Conservation (phyloP, 495 filamentous ascomycete species). For the Ramalina intermedia region DNA sequence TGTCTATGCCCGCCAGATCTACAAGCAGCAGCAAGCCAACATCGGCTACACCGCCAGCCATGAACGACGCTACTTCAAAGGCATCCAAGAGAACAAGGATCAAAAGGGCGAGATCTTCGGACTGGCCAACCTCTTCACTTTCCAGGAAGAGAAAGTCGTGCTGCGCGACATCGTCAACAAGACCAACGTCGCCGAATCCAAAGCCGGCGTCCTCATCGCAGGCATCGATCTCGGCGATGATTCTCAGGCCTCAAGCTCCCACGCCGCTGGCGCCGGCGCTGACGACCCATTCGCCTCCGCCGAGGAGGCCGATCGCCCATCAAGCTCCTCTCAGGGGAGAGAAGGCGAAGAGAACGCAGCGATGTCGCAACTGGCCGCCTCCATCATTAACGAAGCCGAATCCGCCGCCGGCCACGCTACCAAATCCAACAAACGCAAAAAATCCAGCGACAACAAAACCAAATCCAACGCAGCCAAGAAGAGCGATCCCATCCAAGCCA, state of each 20-base stretch:
- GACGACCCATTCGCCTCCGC: slow-evolving; percentile 34
- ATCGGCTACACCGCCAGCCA: slow-evolving; percentile 89
- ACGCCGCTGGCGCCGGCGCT: slow-evolving; percentile 28
- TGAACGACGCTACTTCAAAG: slow-evolving; percentile 90
- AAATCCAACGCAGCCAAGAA: slow-evolving; percentile 22
- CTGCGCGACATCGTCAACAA: slow-evolving; percentile 92
- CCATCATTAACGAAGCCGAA: slow-evolving; percentile 36
- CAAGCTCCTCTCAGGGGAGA: slow-evolving; percentile 21
- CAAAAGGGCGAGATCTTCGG: slow-evolving; percentile 93
- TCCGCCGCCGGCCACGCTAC: slow-evolving; percentile 20
- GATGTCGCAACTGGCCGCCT: slow-evolving; percentile 61
- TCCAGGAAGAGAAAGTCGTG: slow-evolving; percentile 63
- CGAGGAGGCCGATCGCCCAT: no score
- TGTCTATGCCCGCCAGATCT: slow-evolving; percentile 92
- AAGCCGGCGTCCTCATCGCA: slow-evolving; percentile 65
- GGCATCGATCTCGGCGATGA: slow-evolving; percentile 51
- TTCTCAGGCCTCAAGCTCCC: neutral
- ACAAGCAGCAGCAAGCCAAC: slow-evolving; percentile 97
- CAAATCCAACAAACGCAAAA: slow-evolving; percentile 18
- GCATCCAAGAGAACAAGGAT: slow-evolving; percentile 69
- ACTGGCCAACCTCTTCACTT: slow-evolving; percentile 72
- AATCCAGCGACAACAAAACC: slow-evolving; percentile 5
- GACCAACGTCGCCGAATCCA: slow-evolving; percentile 89
- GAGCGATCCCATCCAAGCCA: slow-evolving; percentile 72
- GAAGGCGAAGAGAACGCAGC: slow-evolving; percentile 40